Base-by-base conservation (phyloP, 2,329 filamentous ascomycete species). In the Xylariaceae sp. region DNA sequence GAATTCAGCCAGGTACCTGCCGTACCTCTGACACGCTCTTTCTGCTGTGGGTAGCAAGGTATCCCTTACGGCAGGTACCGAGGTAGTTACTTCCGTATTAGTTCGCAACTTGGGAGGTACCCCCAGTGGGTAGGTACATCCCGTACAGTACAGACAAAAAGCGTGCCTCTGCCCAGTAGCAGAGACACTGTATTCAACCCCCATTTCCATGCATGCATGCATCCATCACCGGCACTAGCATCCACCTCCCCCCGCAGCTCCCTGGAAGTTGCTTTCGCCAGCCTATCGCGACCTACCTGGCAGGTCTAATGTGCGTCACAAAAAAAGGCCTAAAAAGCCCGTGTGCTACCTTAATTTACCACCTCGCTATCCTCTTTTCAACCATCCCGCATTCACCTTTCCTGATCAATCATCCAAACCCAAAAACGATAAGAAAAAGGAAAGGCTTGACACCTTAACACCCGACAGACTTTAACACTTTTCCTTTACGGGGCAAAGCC, bases 311-410 rank as follows among this genome's bases (percentile, higher is more conserved):
- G 70, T 69, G 69, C 74, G 74, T 69, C 73, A 73, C 65, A 62
- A 71, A 52, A 64, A 62, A 54, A 53, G 48, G 23, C 23, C 52
- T 54, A 73, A 68, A 68, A 66, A 74, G 73, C 71, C 73, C 73
- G 73, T 72, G 75, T 78, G 75, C 75, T 76, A 78, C 62, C 57
- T 62, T 62, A 64, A 62, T 61, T 51, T 62, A 64, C 76, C 72
- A 77, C 74, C 74, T 77, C 74, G 72, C 76, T 78, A 78, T 77
- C 72, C 76, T 78, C 75, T 77, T 78, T 78, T 78, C 75, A 77
- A 73, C 67, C 76, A 77, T 75, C 76, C 74, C 74, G 76, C 75
- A 75, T 73, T 76, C 71, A 73, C 76, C 73, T 74, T 78, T 73
- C 76, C 76, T 75, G 72, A 77, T 77, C 74, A 73, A 76, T 76